A percentile compares a stretch with the other conserved stretches of the same genome.
Evolutionary conservation across 2,329 filamentous ascomycete species (phyloP).

Genomic region (Dactylellina parvicollis): DNA sequence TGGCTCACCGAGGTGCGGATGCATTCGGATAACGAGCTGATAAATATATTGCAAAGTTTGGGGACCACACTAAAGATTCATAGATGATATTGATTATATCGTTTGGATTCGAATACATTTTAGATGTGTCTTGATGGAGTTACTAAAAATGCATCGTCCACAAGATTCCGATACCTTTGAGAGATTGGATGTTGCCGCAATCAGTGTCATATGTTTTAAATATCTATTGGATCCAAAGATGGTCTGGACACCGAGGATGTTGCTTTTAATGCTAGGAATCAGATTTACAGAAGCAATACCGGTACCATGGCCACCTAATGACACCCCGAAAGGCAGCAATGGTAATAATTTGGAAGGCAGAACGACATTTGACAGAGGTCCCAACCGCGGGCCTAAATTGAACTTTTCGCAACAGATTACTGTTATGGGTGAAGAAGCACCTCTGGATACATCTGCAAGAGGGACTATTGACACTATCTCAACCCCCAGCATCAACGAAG

Average conservation of each 20-base stretch:
- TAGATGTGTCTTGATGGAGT: no score
- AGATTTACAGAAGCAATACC: not conserved
- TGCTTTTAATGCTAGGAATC: not conserved
- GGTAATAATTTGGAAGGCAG: no score
- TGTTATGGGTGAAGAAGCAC: not conserved
- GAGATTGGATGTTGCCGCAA: no score
- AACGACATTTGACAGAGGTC: not conserved
- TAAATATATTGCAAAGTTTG: no score
- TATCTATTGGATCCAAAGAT: not conserved
- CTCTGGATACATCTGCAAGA: not conserved
- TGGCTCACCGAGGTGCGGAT: no score
- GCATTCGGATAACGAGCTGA: no score
- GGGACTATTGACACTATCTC: not conserved
- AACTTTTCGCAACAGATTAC: not conserved
- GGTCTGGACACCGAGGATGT: not conserved
- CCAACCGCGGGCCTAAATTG: not conserved
- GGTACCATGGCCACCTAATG: constrained; percentile 14
- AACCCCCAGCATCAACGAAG: constrained; percentile 16
- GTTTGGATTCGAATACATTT: no score
- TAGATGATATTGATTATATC: no score
- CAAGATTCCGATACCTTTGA: no score
- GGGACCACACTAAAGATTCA: no score
- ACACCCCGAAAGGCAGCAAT: not conserved
- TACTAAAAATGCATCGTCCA: no score
- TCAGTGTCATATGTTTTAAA: no score